Evolutionary conservation across 345 rosid genomes (phyloP).

Genomic region (Rhizophora mangle): DNA sequence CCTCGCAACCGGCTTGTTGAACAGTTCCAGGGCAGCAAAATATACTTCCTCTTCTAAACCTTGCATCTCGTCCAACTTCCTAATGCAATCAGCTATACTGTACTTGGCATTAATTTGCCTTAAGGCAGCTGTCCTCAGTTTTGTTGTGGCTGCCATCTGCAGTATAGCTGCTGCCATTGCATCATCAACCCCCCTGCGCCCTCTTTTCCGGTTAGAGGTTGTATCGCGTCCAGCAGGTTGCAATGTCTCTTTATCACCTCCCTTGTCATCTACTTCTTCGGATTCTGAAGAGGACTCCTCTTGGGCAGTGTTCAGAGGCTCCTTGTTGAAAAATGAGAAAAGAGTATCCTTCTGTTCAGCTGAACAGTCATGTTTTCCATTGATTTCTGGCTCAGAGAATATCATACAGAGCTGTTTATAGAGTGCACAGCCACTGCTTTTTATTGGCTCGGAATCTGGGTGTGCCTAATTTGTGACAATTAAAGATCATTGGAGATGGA

Average conservation of each 20-base stretch:
- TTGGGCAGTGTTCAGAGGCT: constrained; percentile 20
- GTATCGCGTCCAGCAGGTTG: constrained; percentile 15
- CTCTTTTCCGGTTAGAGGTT: constrained; percentile 33
- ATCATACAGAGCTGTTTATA: constrained; percentile 45
- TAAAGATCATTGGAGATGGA: not conserved
- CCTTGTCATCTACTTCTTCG: constrained; percentile 35
- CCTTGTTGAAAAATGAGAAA: constrained; percentile 10
- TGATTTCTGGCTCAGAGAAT: constrained; percentile 35
- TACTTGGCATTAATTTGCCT: constrained; percentile 29
- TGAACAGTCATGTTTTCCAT: constrained; percentile 27
- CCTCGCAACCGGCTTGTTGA: constrained; percentile 43
- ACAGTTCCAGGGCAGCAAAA: constrained; percentile 49
- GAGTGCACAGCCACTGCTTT: constrained; percentile 43
- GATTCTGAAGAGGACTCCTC: constrained; percentile 35
- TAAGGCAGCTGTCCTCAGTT: constrained; percentile 37
- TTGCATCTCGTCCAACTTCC: constrained; percentile 36
- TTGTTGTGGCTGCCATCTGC: constrained; percentile 63
- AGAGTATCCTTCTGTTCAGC: constrained; percentile 18
- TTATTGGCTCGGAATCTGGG: constrained; percentile 51
- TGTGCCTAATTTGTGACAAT: constrained; percentile 34
- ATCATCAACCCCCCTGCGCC: constrained; percentile 52
- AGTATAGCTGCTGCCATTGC: constrained; percentile 50
- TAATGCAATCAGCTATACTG: constrained; percentile 49
- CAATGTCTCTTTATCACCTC: constrained; percentile 13
- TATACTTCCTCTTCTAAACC: constrained; percentile 40